Evolutionary conservation across 2,329 filamentous ascomycete species (phyloP).

Genomic region (Trichoderma koningii): DNA sequence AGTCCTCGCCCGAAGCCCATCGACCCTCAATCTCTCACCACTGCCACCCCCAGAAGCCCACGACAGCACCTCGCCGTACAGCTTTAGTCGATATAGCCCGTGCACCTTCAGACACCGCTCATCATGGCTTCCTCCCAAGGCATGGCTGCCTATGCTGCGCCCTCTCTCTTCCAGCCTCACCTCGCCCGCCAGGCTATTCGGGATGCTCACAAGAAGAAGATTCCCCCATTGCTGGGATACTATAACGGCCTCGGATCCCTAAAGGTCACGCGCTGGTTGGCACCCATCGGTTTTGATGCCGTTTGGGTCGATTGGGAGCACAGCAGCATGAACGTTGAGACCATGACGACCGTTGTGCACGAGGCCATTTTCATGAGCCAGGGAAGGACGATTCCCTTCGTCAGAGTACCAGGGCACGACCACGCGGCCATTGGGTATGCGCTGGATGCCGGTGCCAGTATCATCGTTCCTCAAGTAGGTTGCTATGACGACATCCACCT

Average conservation of each 20-base stretch:
- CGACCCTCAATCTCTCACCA: background rate
- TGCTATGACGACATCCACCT: background rate
- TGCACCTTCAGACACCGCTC: background rate
- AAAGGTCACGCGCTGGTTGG: slow-evolving; percentile 44
- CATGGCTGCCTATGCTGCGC: slow-evolving; percentile 33
- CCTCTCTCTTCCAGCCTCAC: slow-evolving; percentile 51
- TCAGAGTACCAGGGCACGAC: slow-evolving; percentile 50
- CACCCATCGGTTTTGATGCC: slow-evolving; percentile 47
- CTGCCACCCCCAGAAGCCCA: background rate
- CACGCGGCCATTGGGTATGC: slow-evolving; percentile 51
- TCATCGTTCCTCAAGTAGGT: slow-evolving; percentile 46
- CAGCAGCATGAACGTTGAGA: slow-evolving; percentile 48
- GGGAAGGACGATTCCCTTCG: slow-evolving; percentile 49
- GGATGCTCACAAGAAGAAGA: slow-evolving; percentile 50
- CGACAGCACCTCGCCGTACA: background rate
- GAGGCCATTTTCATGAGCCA: slow-evolving; percentile 50
- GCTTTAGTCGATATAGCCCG: background rate
- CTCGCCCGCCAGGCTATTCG: slow-evolving; percentile 47
- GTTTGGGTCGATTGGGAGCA: slow-evolving; percentile 55
- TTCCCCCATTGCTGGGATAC: slow-evolving; percentile 47
- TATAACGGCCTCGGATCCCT: slow-evolving; percentile 46
- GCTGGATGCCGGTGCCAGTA: slow-evolving; percentile 51
- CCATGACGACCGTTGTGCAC: slow-evolving; percentile 54
- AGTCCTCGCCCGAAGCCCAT: background rate
- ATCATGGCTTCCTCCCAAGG: slow-evolving; percentile 9